These are phyloP conservation scores for Phytopythium delawarense DNA, from an alignment of 352 stramenopile species.

Conservation along the genomic window DNA sequence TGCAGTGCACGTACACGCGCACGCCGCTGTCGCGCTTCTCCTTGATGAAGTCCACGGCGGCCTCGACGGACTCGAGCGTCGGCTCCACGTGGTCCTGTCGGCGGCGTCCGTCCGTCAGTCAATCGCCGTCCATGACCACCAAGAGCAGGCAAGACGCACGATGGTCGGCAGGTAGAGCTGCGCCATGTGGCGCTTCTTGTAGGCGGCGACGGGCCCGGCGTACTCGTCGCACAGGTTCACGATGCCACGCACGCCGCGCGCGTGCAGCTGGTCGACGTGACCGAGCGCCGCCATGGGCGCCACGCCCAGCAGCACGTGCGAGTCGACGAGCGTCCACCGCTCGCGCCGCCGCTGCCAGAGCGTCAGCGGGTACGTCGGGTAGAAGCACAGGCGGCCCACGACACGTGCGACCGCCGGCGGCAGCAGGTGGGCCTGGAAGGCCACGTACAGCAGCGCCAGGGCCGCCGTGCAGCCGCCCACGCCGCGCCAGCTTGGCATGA, in stretches of 20 bases:
- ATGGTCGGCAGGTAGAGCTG: constrained; percentile 90
- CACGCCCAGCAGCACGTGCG: constrained; percentile 89
- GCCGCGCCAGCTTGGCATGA: neutral
- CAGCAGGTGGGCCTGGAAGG: constrained; percentile 91
- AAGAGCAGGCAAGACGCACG: constrained; percentile 45
- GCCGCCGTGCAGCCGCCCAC: neutral
- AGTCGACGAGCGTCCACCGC: constrained; percentile 91
- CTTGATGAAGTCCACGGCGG: constrained; percentile 87
- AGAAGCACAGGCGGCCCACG: constrained; percentile 86
- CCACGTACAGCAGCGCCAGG: constrained; percentile 48
- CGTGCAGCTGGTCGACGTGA: constrained; percentile 79
- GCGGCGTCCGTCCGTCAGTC: neutral
- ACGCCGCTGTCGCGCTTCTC: constrained; percentile 80
- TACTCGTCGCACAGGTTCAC: constrained; percentile 98
- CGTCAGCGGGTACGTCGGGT: constrained; percentile 92
- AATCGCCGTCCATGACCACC: constrained; percentile 6
- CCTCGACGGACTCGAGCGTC: constrained; percentile 55
- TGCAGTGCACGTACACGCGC: constrained; percentile 96
- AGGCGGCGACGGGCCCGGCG: constrained; percentile 78
- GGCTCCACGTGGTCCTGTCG: constrained; percentile 76
- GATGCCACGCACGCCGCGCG: constrained; percentile 84
- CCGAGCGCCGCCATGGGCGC: constrained; percentile 88
- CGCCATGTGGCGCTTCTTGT: constrained; percentile 85
- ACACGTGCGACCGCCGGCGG: constrained; percentile 67
- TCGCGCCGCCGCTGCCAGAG: constrained; percentile 80